These are phyloP conservation scores for Candida adriatica DNA, from an alignment of 805 yeast genomes.

Conservation along the genomic window DNA sequence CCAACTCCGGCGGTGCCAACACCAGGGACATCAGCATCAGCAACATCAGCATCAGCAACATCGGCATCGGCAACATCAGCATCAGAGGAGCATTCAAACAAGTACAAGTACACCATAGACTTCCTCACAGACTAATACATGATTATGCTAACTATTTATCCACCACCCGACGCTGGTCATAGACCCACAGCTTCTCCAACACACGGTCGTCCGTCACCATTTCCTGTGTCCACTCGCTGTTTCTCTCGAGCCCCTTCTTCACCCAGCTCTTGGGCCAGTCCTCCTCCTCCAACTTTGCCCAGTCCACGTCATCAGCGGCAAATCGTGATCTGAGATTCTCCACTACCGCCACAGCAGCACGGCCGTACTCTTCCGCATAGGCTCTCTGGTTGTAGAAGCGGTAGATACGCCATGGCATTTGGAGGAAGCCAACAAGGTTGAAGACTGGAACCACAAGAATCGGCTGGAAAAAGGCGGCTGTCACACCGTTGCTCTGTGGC, in stretches of 20 bases:
- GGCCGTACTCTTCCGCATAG: conserved; percentile 62
- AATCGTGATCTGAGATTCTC: conserved; percentile 45
- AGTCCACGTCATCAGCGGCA: conserved; percentile 31
- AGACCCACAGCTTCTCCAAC: conserved; percentile 43
- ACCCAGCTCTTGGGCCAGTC: conserved; percentile 92
- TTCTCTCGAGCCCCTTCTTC: conserved; percentile 58
- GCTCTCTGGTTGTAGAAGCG: conserved; percentile 70
- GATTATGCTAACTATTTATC: neutral
- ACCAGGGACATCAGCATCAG: neutral
- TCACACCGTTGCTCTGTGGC: conserved; percentile 27
- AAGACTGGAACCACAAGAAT: conserved; percentile 70
- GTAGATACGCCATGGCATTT: conserved; percentile 68
- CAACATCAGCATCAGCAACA: neutral
- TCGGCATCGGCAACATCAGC: neutral
- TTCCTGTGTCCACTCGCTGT: conserved; percentile 86
- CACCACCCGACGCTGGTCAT: conserved; percentile 18
- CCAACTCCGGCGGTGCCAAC: neutral
- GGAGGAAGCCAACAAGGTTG: conserved; percentile 70
- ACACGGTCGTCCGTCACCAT: conserved; percentile 66
- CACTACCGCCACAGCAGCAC: conserved; percentile 44
- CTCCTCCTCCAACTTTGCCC: conserved; percentile 54
- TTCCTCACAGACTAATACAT: conserved; percentile 12
- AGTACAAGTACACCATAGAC: conserved; percentile 21
- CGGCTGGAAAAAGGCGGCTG: conserved; percentile 71
- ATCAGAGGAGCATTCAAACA: conserved; percentile 1